Base-by-base conservation (phyloP, 2,329 filamentous ascomycete species). In the Dactylellina parvicollis region DNA sequence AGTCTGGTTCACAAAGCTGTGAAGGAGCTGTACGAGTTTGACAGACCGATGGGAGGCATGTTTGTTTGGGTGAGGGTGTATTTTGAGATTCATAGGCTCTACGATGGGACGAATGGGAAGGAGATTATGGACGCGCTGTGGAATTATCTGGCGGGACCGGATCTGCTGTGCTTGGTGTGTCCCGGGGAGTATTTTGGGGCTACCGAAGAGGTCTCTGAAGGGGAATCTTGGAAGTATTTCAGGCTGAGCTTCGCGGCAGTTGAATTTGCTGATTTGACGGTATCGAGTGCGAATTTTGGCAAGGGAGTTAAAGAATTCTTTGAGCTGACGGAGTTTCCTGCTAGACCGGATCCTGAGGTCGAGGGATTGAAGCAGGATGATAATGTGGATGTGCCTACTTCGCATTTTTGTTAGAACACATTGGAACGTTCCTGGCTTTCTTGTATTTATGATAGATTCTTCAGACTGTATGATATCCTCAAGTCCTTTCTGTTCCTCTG, bases 1-100 rank as follows among this genome's bases (percentile, higher is more conserved):
- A 65, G 59, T 18, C 55, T 72, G 1, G 67, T 72, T 4, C 59
- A 72, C 16, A 72, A 72, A 40, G 57, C 59, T 3, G 67, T 65
- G 1, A 72, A 72, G 36, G 67, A 72, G 26, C n/a, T 96, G 76
- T 91, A 89, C 80, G 86, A 88, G 47, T 96, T 96, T 79, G 81
- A 86, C 76, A 92, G 90, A 85, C 92, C 93, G 0, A 86, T 90
- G 26, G 93, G 89, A 34, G 93, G 93, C 79, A 97, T 97, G 92
- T 97, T 96, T 80, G 81, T 96, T 64, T 97, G 93, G 93, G 78
- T 96, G 2, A 85, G 86, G 64, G 81, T 95, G 73, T 85, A 88
- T 79, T 90, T 92, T 77, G 86, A 89, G 61, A 83, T 84, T 1
- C 92, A 96, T 79, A 91, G 92, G 10, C 84, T 96, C 12, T 88